phyloP scores from a whole-genome alignment of 768 basidiomycete genomes.

The Pleurotus giganteus region DNA sequence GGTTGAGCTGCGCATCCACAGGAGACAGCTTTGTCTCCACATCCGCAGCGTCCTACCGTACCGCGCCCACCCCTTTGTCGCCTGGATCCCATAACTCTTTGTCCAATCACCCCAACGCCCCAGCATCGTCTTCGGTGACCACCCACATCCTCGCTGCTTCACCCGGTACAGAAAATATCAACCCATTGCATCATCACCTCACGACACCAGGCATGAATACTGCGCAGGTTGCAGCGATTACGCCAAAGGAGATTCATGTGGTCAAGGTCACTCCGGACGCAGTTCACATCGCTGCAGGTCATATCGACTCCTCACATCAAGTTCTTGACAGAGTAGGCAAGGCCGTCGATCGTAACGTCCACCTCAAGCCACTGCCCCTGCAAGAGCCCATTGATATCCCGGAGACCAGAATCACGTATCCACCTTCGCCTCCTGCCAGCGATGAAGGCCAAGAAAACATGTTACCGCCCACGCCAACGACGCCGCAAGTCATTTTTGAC shows the following conservation, averaged over 20 bases:
- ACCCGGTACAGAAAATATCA: background rate
- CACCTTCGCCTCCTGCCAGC: conserved; percentile 43
- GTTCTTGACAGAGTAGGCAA: conserved; percentile 33
- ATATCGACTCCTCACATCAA: conserved; percentile 24
- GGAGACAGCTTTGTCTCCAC: conserved; percentile 15
- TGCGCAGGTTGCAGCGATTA: background rate
- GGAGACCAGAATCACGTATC: conserved; percentile 36
- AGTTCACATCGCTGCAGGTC: conserved; percentile 39
- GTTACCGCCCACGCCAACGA: background rate
- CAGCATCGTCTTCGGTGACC: conserved; percentile 22
- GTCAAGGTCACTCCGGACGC: conserved; percentile 51
- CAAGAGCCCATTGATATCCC: conserved; percentile 5
- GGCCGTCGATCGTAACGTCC: conserved; percentile 29
- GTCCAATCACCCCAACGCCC: conserved; percentile 1
- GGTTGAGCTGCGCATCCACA: conserved; percentile 11
- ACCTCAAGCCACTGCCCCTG: conserved; percentile 17
- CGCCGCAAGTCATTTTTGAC: conserved; percentile 10
- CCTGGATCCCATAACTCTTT: conserved; percentile 10
- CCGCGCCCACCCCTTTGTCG: conserved; percentile 17
- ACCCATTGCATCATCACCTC: background rate
- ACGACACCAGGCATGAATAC: conserved; percentile 3
- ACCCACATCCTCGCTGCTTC: conserved; percentile 18
- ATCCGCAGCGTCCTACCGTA: conserved; percentile 19
- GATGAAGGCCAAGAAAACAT: conserved; percentile 22
- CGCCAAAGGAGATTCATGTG: conserved; percentile 49